These are phyloP conservation scores for Hypoxylon sp. DNA, from an alignment of 2,329 filamentous ascomycete species.

Conservation along the genomic window DNA sequence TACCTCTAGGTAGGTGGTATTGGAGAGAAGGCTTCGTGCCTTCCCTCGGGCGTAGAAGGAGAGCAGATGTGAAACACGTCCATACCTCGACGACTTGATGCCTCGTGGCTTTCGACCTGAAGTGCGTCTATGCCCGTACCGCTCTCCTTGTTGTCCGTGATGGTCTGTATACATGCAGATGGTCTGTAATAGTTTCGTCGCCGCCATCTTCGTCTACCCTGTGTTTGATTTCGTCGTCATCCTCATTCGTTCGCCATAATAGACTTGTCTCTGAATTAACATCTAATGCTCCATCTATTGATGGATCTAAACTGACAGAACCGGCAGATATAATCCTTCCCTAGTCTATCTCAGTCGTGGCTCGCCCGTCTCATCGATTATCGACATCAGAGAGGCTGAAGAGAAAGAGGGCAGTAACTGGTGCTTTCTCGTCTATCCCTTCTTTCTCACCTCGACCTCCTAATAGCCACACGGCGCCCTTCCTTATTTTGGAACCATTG, in stretches of 20 bases:
- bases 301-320: neutral
- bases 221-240: neutral
- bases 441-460: neutral
- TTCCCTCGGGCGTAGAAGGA: slow-evolving; percentile 1
- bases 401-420: slow-evolving; percentile 8
- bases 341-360: neutral
- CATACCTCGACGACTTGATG: neutral
- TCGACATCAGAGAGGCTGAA: neutral
- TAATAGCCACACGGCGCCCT: slow-evolving; percentile 7
- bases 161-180: neutral
- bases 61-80: slow-evolving; percentile 16
- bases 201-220: neutral
- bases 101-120: neutral
- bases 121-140: slow-evolving; percentile 7
- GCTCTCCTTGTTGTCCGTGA: slow-evolving; percentile 13
- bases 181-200: neutral
- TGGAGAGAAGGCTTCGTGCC: slow-evolving; percentile 2
- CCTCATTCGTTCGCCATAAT: neutral
- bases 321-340: neutral
- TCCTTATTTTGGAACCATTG: slow-evolving; percentile 35
- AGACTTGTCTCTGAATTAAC: no score
- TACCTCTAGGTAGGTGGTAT: no score
- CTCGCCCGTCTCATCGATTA: neutral
- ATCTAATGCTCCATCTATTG: neutral
- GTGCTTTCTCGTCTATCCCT: neutral